These are phyloP conservation scores for Mollisia scopiformis DNA, from an alignment of 2,329 filamentous ascomycete species.

Conservation along the genomic window DNA sequence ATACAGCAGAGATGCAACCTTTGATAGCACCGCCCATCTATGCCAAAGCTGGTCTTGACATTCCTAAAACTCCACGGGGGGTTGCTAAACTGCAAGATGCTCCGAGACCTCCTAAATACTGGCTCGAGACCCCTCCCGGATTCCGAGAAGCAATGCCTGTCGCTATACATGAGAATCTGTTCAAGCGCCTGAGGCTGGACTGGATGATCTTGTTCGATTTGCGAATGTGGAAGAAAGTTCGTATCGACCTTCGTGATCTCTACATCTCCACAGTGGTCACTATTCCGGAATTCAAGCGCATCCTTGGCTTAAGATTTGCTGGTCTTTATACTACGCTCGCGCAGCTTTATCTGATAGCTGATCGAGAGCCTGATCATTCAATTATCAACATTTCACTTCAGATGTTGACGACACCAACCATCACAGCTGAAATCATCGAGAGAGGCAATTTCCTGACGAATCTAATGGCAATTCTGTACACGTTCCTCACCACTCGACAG, in stretches of 20 bases:
- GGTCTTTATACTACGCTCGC: constrained; percentile 92
- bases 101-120: constrained; percentile 76
- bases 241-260: constrained; percentile 86
- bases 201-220: constrained; percentile 95
- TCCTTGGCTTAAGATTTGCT: constrained; percentile 90
- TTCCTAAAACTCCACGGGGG: constrained; percentile 81
- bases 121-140: constrained; percentile 78
- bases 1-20: constrained; percentile 63
- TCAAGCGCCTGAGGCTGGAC: constrained; percentile 86
- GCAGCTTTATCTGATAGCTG: constrained; percentile 93
- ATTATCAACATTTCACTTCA: constrained; percentile 98
- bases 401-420: constrained; percentile 94
- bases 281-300: constrained; percentile 93
- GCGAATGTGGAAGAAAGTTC: constrained; percentile 93
- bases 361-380: constrained; percentile 95
- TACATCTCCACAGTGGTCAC: constrained; percentile 97
- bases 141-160: constrained; percentile 66
- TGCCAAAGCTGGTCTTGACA: constrained; percentile 67
- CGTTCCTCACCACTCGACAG: constrained; percentile 93
- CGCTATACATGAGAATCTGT: constrained; percentile 82
- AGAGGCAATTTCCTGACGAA: constrained; percentile 95
- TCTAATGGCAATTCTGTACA: constrained; percentile 94
- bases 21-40: constrained; percentile 64
- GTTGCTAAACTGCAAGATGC: constrained; percentile 46
- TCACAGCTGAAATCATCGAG: constrained; percentile 93